Percentiles rank a stretch among this genome's conserved stretches.
Evolutionary conservation across 1,284 basidiomycete species (phyloP).

Genomic region (Singerocomus rubriflavus): DNA sequence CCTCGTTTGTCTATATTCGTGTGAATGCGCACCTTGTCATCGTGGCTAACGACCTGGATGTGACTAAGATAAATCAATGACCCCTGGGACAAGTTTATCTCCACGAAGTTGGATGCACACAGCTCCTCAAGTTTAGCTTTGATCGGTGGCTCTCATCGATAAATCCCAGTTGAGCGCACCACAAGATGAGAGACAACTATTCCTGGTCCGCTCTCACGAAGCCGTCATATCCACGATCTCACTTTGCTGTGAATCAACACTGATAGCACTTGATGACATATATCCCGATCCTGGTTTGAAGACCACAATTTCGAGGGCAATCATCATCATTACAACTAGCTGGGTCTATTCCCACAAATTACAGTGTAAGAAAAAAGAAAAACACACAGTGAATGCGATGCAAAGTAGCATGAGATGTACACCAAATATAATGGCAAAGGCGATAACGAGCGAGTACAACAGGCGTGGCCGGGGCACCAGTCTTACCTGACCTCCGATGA

Average conservation of each 20-base stretch:
- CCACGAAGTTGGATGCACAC: too few relatives aligned
- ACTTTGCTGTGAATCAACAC: neutral
- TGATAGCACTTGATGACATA: neutral
- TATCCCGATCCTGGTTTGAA: neutral
- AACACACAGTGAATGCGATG: neutral
- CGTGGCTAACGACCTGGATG: neutral
- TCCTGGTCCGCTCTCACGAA: neutral
- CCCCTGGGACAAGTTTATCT: neutral
- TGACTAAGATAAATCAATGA: neutral
- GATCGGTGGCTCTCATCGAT: neutral
- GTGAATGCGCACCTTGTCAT: too few relatives aligned
- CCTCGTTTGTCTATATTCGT: too few relatives aligned
- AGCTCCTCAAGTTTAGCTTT: neutral
- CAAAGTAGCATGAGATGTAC: neutral
- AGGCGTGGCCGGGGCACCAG: constrained; percentile 18
- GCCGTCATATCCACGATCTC: neutral
- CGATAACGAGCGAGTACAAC: neutral
- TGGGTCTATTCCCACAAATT: neutral
- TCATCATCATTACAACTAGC: neutral
- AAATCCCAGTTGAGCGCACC: neutral
- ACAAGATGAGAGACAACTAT: neutral
- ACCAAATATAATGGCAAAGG: neutral
- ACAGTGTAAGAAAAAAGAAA: neutral
- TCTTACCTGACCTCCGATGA: constrained; percentile 49
- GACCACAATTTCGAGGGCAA: neutral